phyloP scores from a whole-genome alignment of 345 rosid genomes.

The Hevea brasiliensis region DNA sequence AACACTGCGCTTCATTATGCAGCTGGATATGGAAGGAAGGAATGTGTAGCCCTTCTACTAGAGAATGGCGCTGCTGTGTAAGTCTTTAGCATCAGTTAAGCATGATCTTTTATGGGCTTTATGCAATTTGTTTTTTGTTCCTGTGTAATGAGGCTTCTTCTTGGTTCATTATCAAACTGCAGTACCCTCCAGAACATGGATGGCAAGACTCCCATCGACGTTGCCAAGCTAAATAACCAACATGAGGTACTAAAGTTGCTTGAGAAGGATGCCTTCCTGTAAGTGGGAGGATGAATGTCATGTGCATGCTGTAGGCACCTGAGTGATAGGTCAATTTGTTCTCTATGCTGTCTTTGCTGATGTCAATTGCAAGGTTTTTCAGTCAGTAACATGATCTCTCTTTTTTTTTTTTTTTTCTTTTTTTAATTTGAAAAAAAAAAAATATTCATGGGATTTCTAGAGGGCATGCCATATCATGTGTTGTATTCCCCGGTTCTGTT shows the following conservation, averaged over 20 bases:
- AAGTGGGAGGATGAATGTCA: too few relatives aligned
- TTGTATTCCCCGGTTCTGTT: background rate
- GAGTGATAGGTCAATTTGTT: background rate
- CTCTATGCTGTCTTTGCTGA: background rate
- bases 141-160: background rate
- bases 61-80: conserved; percentile 98
- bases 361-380: background rate
- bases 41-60: conserved; percentile 84
- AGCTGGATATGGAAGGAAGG: conserved; percentile 97
- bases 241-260: conserved; percentile 85
- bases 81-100: conserved; percentile 27
- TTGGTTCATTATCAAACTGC: conserved; percentile 8
- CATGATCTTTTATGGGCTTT: background rate
- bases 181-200: conserved; percentile 96
- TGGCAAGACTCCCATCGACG: conserved; percentile 95
- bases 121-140: background rate
- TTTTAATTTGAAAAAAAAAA: too few relatives aligned
- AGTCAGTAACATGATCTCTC: background rate
- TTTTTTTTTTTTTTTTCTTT: background rate
- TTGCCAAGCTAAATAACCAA: conserved; percentile 93
- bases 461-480: conserved; percentile 11
- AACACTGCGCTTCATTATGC: conserved; percentile 97
- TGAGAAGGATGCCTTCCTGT: conserved; percentile 96
- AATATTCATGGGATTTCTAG: background rate
- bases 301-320: conserved; percentile 3